Evolutionary conservation across 2,329 filamentous ascomycete genomes (phyloP), one percentile per base, ranked within the genome.

Genomic region (Pseudogymnoascus sp.): DNA sequence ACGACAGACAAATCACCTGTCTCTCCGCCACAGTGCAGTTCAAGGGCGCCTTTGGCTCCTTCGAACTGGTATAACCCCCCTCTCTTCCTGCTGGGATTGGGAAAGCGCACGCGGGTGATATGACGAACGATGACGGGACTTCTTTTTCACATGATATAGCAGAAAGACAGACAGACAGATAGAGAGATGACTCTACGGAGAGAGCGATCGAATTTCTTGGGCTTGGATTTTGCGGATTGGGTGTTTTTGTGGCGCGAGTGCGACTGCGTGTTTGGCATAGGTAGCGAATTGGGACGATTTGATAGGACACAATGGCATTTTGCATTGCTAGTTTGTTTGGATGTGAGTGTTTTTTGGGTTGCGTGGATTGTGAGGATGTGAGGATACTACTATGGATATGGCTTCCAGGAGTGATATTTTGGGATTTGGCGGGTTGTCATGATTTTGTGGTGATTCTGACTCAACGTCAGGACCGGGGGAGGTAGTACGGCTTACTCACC

Each of bases 1-100:
- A 96, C 61, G 81, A 84, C 64, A 80, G 87, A 68, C 87, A 86
- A 73, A 89, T 99, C 68, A 96, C 93, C 65, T 99, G 95, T 78
- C 81, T 99, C 72, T 87, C 88, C 63, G 92, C 92, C 21, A 83
- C 80, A 6, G 85, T 95, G 64, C 73, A 77, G 50, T 93, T 95
- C 74, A 78, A 76, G 63, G 23, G 44, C 15, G 2, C 21, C 3
- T 50, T 50, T 2, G 38, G 38, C 3, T 8, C 36, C 19, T 42
- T 42, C 3, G 38, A 42, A 6, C 9, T 42, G 9, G 42, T 23
- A 44, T 44, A 44, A 44, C 15, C 4, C 9, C 10, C 9, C 40
- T 4, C 0, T 8, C n/a, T 3, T 9, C n/a, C n/a, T 7, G 9
- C 4, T 13, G 4, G 40, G 40, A 21, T 7, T 23, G 1, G 10